A percentile compares a stretch with the other conserved stretches of the same genome.
phyloP scores from a whole-genome alignment of 495 filamentous ascomycete genomes.

The Choiromyces venosus region DNA sequence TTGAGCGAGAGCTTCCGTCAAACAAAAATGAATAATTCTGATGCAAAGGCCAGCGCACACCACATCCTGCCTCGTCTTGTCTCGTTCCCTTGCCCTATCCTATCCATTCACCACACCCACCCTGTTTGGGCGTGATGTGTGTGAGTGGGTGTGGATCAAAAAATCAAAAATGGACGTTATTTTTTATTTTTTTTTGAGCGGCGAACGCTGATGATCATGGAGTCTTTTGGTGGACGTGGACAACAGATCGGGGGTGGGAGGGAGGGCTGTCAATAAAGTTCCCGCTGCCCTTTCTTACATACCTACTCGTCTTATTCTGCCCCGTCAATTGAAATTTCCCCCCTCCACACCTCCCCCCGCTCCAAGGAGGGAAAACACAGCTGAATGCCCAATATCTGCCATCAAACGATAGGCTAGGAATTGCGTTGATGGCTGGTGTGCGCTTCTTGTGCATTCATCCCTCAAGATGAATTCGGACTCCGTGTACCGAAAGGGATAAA shows the following conservation, averaged over 20 bases:
- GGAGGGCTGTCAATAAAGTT: background rate
- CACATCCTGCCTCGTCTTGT: conserved; percentile 28
- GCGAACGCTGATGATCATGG: conserved; percentile 26
- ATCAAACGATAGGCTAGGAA: background rate
- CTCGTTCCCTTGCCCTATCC: conserved; percentile 4
- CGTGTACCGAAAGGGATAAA: background rate
- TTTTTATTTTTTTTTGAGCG: conserved; percentile 22
- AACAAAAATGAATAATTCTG: conserved; percentile 35
- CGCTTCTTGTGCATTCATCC: background rate
- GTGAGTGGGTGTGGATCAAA: background rate
- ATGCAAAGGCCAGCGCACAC: conserved; percentile 39
- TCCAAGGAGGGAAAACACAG: background rate
- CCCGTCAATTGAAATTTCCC: background rate
- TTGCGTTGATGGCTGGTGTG: background rate
- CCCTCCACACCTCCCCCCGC: background rate
- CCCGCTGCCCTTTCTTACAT: background rate
- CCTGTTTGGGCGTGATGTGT: conserved; percentile 7
- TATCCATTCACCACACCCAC: conserved; percentile 30
- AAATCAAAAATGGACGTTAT: background rate
- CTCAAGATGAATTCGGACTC: background rate
- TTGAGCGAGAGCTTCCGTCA: conserved; percentile 33
- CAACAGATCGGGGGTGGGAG: conserved; percentile 26
- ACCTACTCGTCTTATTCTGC: background rate
- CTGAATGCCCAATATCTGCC: background rate
- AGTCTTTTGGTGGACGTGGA: conserved; percentile 27